Evolutionary conservation across 345 rosid genomes (phyloP).

Genomic region (Arabis alpina): DNA sequence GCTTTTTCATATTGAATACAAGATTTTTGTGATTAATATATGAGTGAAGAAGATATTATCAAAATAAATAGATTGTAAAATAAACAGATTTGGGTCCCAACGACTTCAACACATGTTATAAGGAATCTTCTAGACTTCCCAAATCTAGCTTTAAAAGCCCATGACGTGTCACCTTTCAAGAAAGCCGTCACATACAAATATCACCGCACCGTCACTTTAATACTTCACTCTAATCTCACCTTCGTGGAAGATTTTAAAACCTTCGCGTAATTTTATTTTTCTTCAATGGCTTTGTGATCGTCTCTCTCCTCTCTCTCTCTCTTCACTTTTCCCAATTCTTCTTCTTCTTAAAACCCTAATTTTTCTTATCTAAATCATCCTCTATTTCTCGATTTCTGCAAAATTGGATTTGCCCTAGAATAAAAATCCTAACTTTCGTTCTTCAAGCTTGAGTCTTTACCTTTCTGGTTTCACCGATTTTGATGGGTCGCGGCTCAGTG

Average conservation of each 20-base stretch:
- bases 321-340: constrained; percentile 29
- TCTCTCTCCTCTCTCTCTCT: constrained; percentile 30
- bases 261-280: neutral
- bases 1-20: neutral
- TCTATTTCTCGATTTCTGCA: neutral
- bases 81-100: constrained; percentile 18
- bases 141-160: neutral
- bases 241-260: constrained; percentile 39
- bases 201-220: constrained; percentile 21
- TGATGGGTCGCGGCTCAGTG: constrained; percentile 64
- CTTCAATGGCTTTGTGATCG: constrained; percentile 36
- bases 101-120: constrained; percentile 10
- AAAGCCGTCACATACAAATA: constrained; percentile 1
- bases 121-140: constrained; percentile 23
- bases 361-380: constrained; percentile 25
- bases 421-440: constrained; percentile 4
- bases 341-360: constrained; percentile 35
- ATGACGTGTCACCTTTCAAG: constrained; percentile 32
- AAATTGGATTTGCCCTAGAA: neutral
- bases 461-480: constrained; percentile 11
- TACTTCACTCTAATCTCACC: constrained; percentile 11
- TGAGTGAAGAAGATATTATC: neutral
- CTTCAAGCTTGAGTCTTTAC: constrained; percentile 15
- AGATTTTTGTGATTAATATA: neutral
- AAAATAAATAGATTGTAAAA: constrained; percentile 23